Conservation (phyloP, 2,329 filamentous ascomycete genomes). For the Seiridium unicorne region DNA sequence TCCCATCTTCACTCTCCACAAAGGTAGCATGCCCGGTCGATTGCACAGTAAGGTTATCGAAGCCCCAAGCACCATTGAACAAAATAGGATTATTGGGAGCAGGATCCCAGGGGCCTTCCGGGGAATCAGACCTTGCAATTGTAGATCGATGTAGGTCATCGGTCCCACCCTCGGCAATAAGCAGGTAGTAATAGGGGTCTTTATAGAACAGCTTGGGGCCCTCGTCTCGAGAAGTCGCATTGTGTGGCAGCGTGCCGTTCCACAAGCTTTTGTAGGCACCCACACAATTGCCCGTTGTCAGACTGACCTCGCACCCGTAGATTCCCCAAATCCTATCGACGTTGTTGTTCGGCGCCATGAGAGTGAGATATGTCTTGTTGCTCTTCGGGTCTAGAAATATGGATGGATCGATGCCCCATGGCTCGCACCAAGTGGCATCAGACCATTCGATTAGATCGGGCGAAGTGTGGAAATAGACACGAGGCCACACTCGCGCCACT, state of each 20-base stretch:
- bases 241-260: constrained; percentile 28
- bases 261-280: constrained; percentile 18
- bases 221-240: constrained; percentile 30
- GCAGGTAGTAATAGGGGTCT: constrained; percentile 39
- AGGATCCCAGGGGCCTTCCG: constrained; percentile 34
- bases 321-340: constrained; percentile 22
- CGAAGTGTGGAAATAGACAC: constrained; percentile 21
- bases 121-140: constrained; percentile 30
- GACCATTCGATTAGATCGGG: constrained; percentile 14
- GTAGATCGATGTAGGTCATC: constrained; percentile 32
- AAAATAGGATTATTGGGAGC: constrained; percentile 36
- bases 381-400: constrained; percentile 10
- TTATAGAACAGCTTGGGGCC: constrained; percentile 38
- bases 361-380: constrained; percentile 19
- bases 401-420: constrained; percentile 9
- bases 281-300: constrained; percentile 15
- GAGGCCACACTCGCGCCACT: constrained; percentile 32
- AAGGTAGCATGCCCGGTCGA: not conserved
- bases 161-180: constrained; percentile 45
- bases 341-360: constrained; percentile 13
- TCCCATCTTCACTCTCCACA: not conserved
- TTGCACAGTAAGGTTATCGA: not conserved
- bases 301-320: constrained; percentile 19
- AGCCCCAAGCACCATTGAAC: constrained; percentile 27
- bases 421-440: constrained; percentile 23